Evolutionary conservation across 192 early-diverging fungal species (phyloP), one percentile per base, ranked within the genome.

Genomic region (Gonapodya prolifera): DNA sequence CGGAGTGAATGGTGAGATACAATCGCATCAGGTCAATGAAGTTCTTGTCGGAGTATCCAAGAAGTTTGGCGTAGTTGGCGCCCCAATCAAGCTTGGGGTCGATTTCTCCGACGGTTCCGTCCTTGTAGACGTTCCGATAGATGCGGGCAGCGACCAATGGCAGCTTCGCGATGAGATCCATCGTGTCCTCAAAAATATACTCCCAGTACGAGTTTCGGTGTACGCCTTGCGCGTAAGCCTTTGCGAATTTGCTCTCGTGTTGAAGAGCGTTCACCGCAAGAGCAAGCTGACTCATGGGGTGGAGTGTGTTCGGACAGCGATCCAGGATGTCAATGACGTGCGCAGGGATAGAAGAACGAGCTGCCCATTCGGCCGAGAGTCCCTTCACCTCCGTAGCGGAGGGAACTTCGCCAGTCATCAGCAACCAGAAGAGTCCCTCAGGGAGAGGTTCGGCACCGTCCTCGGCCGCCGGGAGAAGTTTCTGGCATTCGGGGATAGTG

Each of bases 1-100:
- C 97, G 79, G 96, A 97, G 93, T 99, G 97, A 86, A 99, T 98
- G 83, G 94, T 95, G 82, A 99, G 87, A 91, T 99, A 99, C 80
- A 99, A 87, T 78, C 97, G 94, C 93, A 99, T 95, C 81, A 99
- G 92, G 83, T 99, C 97, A 71, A 94, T 87, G 86, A 99, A 99
- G 76, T 91, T 87, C 83, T 90, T 86, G 77, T 94, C 89, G 69
- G 86, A 88, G 86, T 89, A 99, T 77, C 97, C 97, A 18, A 99
- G 89, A 70, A 97, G 87, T 81, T 89, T 90, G 84, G 97, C 90
- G 83, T 96, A 94, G 92, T 99, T 98, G 83, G 92, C 93, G 82
- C 91, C 92, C 87, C 93, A 99, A 89, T 99, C 97, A 80, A 91
- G 87, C 76, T 94, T 92, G 70, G 83, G 80, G 82, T 99, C 91